These are phyloP conservation scores for Metschnikowia orientalis DNA, from an alignment of 805 yeast genomes.

Conservation along the genomic window DNA sequence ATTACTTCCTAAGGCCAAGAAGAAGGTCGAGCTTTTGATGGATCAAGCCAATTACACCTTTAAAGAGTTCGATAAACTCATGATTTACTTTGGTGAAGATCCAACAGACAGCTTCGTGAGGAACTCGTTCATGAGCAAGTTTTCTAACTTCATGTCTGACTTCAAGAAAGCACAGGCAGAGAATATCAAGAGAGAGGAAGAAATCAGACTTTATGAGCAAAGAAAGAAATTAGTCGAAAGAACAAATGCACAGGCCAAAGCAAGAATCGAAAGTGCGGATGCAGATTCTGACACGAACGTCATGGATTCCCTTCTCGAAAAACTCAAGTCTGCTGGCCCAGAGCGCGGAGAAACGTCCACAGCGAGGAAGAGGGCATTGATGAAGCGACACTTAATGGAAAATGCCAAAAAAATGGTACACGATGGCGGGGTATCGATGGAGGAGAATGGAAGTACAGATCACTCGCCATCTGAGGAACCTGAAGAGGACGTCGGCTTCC, in stretches of 20 bases:
- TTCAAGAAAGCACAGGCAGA: constrained; percentile 64
- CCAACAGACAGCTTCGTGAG: constrained; percentile 50
- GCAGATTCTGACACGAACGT: constrained; percentile 48
- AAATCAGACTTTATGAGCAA: constrained; percentile 64
- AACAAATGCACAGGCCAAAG: constrained; percentile 29
- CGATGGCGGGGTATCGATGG: constrained; percentile 2
- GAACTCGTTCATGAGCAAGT: constrained; percentile 58
- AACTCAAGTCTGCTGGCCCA: constrained; percentile 82
- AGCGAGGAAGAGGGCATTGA: constrained; percentile 75
- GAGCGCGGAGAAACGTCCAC: constrained; percentile 70
- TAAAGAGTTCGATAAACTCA: constrained; percentile 50
- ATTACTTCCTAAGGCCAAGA: constrained; percentile 50
- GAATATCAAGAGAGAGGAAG: constrained; percentile 65
- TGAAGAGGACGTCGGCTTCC: constrained; percentile 45
- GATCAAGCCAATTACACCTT: constrained; percentile 50
- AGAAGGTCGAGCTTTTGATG: constrained; percentile 46
- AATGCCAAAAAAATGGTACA: constrained; percentile 19
- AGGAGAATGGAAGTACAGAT: constrained; percentile 1
- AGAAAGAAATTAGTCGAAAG: constrained; percentile 61
- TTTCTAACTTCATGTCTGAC: constrained; percentile 54
- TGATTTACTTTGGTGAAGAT: constrained; percentile 73
- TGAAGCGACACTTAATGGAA: constrained; percentile 57
- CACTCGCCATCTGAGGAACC: constrained; percentile 11
- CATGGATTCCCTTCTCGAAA: constrained; percentile 84
- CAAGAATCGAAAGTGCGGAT: constrained; percentile 19